Percentiles rank a stretch among this genome's conserved stretches.
Evolutionary conservation across 2,329 filamentous ascomycete species (phyloP).

Genomic region (Dactylellina drechsleri): DNA sequence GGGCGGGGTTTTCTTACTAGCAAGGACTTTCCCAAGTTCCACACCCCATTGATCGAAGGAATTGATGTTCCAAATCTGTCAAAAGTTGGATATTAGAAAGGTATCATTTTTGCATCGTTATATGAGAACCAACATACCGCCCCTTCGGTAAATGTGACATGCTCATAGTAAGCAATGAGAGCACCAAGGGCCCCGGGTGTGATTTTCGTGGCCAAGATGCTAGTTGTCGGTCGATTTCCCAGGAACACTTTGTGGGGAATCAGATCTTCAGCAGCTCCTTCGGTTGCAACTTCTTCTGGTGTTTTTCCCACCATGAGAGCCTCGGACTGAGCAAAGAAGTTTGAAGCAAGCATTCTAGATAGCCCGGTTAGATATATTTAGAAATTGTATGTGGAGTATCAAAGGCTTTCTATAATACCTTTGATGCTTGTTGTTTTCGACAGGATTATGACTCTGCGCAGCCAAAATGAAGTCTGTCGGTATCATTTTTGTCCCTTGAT

Average conservation of each 20-base stretch:
- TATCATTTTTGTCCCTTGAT: slow-evolving; percentile 99
- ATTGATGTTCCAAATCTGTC: slow-evolving; percentile 92
- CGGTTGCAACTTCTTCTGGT: slow-evolving; percentile 78
- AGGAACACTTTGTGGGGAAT: slow-evolving; percentile 99
- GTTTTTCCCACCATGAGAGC: slow-evolving; percentile 92
- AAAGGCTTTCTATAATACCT: slow-evolving; percentile 64
- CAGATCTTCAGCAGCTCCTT: slow-evolving; percentile 77
- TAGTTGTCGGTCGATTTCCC: slow-evolving; percentile 95
- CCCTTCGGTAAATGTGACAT: slow-evolving; percentile 96
- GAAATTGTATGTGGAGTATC: neutral
- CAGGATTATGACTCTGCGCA: slow-evolving; percentile 94
- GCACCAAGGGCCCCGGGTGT: slow-evolving; percentile 93
- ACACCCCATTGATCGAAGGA: slow-evolving; percentile 99
- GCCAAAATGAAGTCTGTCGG: slow-evolving; percentile 98
- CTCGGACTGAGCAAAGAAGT: slow-evolving; percentile 90
- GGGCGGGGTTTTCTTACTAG: slow-evolving; percentile 74
- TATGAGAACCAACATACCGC: slow-evolving; percentile 64
- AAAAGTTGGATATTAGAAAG: slow-evolving; percentile 8
- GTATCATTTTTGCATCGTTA: neutral
- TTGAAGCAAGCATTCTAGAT: slow-evolving; percentile 80
- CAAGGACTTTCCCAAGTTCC: slow-evolving; percentile 93
- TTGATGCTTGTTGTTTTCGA: slow-evolving; percentile 91
- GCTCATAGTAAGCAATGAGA: slow-evolving; percentile 98
- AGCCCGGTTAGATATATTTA: slow-evolving; percentile 37
- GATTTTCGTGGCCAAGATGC: slow-evolving; percentile 91